Percentiles rank a stretch among this genome's conserved stretches.
Conservation (phyloP, 345 rosid species). For the Moricandia arvensis region DNA sequence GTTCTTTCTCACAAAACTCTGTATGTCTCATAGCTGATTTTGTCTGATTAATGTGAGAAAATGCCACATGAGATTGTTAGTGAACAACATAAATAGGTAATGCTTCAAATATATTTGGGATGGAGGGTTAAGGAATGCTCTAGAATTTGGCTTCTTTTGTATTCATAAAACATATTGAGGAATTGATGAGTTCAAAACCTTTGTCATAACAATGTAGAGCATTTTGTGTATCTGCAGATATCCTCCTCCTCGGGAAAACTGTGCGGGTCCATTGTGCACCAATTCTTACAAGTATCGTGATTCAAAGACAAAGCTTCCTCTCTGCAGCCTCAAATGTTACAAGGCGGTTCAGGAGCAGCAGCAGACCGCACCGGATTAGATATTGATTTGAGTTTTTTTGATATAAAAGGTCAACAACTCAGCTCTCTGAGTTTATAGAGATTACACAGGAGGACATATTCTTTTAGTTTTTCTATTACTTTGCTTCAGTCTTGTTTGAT, state of each 20-base stretch:
- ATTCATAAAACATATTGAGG: neutral
- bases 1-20: neutral
- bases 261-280: slow-evolving; percentile 75
- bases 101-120: neutral
- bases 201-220: neutral
- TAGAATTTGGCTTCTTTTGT: neutral
- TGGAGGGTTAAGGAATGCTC: neutral
- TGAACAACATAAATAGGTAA: neutral
- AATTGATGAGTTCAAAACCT: neutral
- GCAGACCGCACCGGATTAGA: neutral
- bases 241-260: slow-evolving; percentile 87
- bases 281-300: slow-evolving; percentile 86
- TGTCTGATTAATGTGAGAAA: neutral
- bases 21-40: slow-evolving; percentile 5
- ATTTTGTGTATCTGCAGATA: slow-evolving; percentile 50
- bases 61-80: neutral
- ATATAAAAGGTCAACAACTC: slow-evolving; percentile 15
- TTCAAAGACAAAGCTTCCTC: slow-evolving; percentile 81
- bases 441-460: slow-evolving; percentile 12
- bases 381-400: slow-evolving; percentile 36
- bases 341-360: slow-evolving; percentile 61
- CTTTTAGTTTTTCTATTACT: neutral
- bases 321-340: slow-evolving; percentile 92
- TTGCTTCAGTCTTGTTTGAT: slow-evolving; percentile 22
- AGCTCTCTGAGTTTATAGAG: slow-evolving; percentile 6